Evolutionary conservation across 768 basidiomycete genomes (phyloP).

Genomic region (Mrakia hoshinonis): DNA sequence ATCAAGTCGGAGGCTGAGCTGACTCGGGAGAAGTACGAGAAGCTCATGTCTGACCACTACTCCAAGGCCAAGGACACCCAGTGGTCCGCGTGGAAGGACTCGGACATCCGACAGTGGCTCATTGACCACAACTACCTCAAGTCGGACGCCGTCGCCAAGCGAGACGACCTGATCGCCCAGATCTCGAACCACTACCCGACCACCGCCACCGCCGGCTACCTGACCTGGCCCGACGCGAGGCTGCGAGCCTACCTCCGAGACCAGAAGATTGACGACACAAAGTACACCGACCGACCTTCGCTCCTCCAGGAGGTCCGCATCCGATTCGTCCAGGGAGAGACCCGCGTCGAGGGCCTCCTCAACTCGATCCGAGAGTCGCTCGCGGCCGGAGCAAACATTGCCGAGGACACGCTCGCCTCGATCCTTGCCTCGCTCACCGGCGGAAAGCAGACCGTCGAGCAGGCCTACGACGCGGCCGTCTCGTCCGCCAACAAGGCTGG

Average conservation of each 20-base stretch:
- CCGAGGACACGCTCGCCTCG: slow-evolving; percentile 61
- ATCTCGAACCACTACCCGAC: slow-evolving; percentile 50
- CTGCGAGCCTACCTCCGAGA: slow-evolving; percentile 72
- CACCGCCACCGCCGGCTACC: slow-evolving; percentile 51
- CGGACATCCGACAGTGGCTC: slow-evolving; percentile 58
- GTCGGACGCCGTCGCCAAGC: slow-evolving; percentile 53
- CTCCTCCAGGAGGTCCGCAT: slow-evolving; percentile 54
- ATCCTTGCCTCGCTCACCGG: slow-evolving; percentile 42
- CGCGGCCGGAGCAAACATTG: slow-evolving; percentile 57
- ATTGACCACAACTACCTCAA: slow-evolving; percentile 60
- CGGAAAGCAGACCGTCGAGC: slow-evolving; percentile 32
- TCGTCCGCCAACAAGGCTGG: slow-evolving; percentile 34
- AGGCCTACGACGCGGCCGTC: slow-evolving; percentile 34
- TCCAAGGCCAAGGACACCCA: slow-evolving; percentile 51
- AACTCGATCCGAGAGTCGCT: slow-evolving; percentile 58
- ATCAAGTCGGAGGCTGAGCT: slow-evolving; percentile 58
- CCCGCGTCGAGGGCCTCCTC: slow-evolving; percentile 53
- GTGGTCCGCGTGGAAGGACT: slow-evolving; percentile 64
- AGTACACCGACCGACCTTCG: slow-evolving; percentile 56
- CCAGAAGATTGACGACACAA: slow-evolving; percentile 61
- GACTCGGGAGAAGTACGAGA: slow-evolving; percentile 30
- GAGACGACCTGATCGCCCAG: slow-evolving; percentile 50
- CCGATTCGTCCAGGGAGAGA: slow-evolving; percentile 63
- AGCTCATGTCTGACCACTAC: slow-evolving; percentile 52
- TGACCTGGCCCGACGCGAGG: slow-evolving; percentile 86